These are phyloP conservation scores for Zygoascus tannicola DNA, from an alignment of 805 yeast genomes.

Conservation along the genomic window DNA sequence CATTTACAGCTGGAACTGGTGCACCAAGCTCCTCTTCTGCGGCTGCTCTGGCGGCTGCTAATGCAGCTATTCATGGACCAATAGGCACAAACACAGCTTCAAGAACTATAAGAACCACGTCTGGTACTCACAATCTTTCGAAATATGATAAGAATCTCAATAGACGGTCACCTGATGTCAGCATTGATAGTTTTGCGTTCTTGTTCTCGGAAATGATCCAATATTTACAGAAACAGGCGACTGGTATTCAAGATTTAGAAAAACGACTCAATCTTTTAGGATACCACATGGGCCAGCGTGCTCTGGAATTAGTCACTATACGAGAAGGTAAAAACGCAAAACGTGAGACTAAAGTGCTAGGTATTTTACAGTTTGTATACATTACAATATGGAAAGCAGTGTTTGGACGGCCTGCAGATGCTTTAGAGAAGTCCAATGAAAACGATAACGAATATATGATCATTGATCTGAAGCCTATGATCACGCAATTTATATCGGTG, in stretches of 20 bases:
- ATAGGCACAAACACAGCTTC: background rate
- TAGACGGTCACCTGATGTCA: conserved; percentile 58
- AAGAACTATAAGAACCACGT: conserved; percentile 5
- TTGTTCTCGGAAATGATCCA: conserved; percentile 63
- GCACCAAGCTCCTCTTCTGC: background rate
- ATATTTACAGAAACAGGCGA: conserved; percentile 48
- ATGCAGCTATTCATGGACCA: background rate
- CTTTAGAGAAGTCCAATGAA: conserved; percentile 62
- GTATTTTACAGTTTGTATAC: conserved; percentile 62
- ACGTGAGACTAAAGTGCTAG: conserved; percentile 58
- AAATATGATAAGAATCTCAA: conserved; percentile 54
- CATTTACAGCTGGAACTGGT: background rate
- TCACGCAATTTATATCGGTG: conserved; percentile 62
- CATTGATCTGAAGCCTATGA: conserved; percentile 61
- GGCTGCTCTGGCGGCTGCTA: conserved; percentile 2
- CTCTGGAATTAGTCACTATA: conserved; percentile 56
- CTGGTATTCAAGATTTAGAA: conserved; percentile 50
- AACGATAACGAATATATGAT: conserved; percentile 68
- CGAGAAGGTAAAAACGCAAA: conserved; percentile 60
- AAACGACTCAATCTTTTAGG: conserved; percentile 60
- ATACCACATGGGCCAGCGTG: conserved; percentile 64
- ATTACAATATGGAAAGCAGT: conserved; percentile 62
- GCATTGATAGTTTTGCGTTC: conserved; percentile 56
- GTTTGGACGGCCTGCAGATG: conserved; percentile 68
- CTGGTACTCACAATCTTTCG: conserved; percentile 1